These are phyloP conservation scores for Boletus sp. DNA, from an alignment of 1,284 basidiomycete genomes.

Conservation along the genomic window DNA sequence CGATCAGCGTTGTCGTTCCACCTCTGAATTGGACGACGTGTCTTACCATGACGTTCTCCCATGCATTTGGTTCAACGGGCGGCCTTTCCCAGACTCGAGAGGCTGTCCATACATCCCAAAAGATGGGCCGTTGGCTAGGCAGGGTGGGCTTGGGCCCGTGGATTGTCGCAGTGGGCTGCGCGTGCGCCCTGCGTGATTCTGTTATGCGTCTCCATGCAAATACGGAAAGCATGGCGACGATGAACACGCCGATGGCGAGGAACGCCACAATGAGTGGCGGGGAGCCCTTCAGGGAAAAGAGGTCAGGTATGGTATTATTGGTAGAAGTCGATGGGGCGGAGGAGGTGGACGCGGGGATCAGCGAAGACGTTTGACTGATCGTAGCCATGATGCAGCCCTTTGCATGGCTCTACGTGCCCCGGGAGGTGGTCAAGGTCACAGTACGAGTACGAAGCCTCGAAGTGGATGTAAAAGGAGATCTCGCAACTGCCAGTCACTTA, in stretches of 20 bases:
- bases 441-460: constrained; percentile 9
- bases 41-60: constrained; percentile 33
- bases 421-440: constrained; percentile 1
- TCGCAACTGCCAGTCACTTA: neutral
- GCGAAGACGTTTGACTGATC: constrained; percentile 5
- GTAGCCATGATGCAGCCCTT: constrained; percentile 21
- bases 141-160: neutral
- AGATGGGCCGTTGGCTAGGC: constrained; percentile 32
- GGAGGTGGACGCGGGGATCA: constrained; percentile 9
- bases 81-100: neutral
- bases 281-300: constrained; percentile 33
- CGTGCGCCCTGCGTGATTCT: constrained; percentile 17
- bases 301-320: neutral
- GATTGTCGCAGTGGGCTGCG: neutral
- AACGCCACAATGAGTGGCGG: constrained; percentile 50
- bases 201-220: constrained; percentile 42
- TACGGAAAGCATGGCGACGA: constrained; percentile 37
- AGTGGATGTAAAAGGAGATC: neutral
- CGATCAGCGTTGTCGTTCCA: constrained; percentile 1
- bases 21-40: neutral
- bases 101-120: constrained; percentile 42
- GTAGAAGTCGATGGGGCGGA: constrained; percentile 11
- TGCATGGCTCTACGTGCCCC: constrained; percentile 10
- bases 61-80: constrained; percentile 12
- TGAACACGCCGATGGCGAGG: constrained; percentile 47